Percentiles rank a stretch among this genome's conserved stretches.
Conservation (phyloP, 176 grass and related monocot genomes). For the Juncus effusus region DNA sequence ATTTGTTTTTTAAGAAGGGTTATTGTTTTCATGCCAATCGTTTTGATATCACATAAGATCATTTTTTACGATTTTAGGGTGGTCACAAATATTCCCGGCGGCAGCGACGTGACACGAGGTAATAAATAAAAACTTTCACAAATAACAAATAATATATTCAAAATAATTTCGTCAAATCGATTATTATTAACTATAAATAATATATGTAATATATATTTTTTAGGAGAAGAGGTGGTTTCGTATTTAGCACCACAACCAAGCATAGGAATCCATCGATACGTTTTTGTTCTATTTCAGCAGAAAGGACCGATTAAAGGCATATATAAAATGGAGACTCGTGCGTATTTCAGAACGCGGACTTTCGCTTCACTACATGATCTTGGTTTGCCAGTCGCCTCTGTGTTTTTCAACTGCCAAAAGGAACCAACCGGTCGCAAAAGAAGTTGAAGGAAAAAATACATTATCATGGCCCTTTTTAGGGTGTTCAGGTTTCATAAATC, state of each 20-base stretch:
- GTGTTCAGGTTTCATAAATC: no score
- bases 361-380: conserved; percentile 34
- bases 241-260: conserved; percentile 55
- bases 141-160: background rate
- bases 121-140: conserved; percentile 4
- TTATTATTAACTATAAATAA: background rate
- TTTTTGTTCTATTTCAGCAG: conserved; percentile 68
- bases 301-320: background rate
- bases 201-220: background rate
- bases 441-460: no score
- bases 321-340: conserved; percentile 3
- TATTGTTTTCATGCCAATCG: background rate
- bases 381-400: conserved; percentile 35
- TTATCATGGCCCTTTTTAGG: no score
- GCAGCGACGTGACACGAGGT: background rate
- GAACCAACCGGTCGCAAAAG: conserved; percentile 9
- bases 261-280: conserved; percentile 84
- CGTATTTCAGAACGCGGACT: conserved; percentile 31
- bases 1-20: background rate
- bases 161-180: background rate
- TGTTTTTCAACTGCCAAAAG: conserved; percentile 38
- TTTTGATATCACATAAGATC: background rate
- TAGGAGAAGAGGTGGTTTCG: conserved; percentile 60
- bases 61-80: conserved; percentile 12
- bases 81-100: conserved; percentile 22